Evolutionary conservation across 2,329 filamentous ascomycete genomes (phyloP).

Genomic region (Lachnellula subtilissima): DNA sequence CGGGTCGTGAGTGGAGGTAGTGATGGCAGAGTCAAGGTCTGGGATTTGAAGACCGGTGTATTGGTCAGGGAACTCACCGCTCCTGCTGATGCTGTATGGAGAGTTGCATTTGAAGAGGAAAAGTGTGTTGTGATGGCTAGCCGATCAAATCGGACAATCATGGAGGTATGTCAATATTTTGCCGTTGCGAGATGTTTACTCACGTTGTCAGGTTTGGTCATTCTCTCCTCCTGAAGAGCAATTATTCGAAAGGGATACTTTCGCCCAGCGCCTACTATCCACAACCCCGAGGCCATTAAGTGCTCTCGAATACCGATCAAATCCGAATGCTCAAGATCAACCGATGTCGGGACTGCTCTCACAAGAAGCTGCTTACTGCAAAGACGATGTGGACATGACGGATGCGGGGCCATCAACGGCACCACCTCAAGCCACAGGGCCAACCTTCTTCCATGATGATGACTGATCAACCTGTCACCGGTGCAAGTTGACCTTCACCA

Average conservation of each 20-base stretch:
- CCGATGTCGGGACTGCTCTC: constrained; percentile 23
- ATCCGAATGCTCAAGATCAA: constrained; percentile 18
- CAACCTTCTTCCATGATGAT: constrained; percentile 31
- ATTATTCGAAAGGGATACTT: constrained; percentile 38
- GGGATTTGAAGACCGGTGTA: constrained; percentile 89
- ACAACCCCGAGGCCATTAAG: constrained; percentile 27
- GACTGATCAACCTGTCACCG: constrained; percentile 8
- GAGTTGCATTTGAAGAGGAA: constrained; percentile 96
- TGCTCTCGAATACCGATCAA: constrained; percentile 28
- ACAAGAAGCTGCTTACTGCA: constrained; percentile 14
- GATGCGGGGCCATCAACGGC: constrained; percentile 29
- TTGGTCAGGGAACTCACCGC: constrained; percentile 86
- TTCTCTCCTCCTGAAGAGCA: constrained; percentile 80
- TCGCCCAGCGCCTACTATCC: constrained; percentile 25
- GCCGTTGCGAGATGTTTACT: constrained; percentile 28
- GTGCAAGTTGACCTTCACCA: constrained; percentile 1
- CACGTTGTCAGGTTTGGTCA: constrained; percentile 70
- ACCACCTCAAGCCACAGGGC: constrained; percentile 24
- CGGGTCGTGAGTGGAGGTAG: constrained; percentile 93
- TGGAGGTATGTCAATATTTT: constrained; percentile 70
- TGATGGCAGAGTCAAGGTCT: constrained; percentile 97
- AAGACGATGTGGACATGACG: constrained; percentile 28
- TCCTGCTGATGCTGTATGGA: constrained; percentile 92
- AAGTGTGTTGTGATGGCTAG: constrained; percentile 96
- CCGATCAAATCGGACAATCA: constrained; percentile 79